A percentile compares a stretch with the other conserved stretches of the same genome.
Evolutionary conservation across 176 grass and related monocot species (phyloP).

Genomic region (Chrysopogon serrulatus): DNA sequence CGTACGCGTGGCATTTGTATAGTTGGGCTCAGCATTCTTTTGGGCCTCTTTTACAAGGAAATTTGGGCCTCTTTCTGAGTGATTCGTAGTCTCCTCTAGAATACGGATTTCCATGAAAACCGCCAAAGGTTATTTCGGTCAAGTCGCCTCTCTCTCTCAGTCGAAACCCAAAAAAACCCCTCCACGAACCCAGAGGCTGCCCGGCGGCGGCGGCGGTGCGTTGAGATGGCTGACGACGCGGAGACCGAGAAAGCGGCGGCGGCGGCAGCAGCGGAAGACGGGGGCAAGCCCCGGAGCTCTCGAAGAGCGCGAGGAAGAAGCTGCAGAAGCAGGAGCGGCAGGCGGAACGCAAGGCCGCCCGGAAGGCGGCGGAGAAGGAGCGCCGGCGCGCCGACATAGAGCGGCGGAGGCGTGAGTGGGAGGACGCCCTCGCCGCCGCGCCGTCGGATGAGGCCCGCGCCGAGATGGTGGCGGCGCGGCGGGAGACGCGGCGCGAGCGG

Average conservation of each 20-base stretch:
- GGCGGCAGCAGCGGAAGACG: background rate
- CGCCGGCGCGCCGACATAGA: slow-evolving; percentile 38
- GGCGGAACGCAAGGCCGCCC: slow-evolving; percentile 53
- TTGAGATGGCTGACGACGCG: slow-evolving; percentile 35
- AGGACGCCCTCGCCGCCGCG: slow-evolving; percentile 42
- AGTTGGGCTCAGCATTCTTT: background rate
- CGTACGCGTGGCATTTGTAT: too few species aligned
- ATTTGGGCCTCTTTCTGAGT: rapidly evolving
- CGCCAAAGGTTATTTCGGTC: background rate
- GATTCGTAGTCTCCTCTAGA: rapidly evolving
- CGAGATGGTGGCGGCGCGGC: slow-evolving; percentile 38
- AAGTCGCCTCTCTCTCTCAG: background rate
- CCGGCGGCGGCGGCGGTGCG: slow-evolving; percentile 26
- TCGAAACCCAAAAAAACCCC: slow-evolving; percentile 26
- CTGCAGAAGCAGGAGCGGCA: slow-evolving; percentile 59
- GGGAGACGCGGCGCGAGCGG: slow-evolving; percentile 49
- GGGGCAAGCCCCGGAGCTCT: slow-evolving; percentile 5
- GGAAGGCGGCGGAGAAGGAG: slow-evolving; percentile 74
- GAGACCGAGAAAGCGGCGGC: slow-evolving; percentile 6
- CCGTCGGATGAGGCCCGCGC: slow-evolving; percentile 56
- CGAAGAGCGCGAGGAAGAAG: slow-evolving; percentile 70
- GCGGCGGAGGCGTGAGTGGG: slow-evolving; percentile 60
- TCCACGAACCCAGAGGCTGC: slow-evolving; percentile 2
- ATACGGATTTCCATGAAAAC: background rate
- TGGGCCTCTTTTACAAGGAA: background rate